Evolutionary conservation across 179 eudicot genomes (phyloP), one percentile per base, ranked within the genome.

Genomic region (Vitellaria paradoxa): DNA sequence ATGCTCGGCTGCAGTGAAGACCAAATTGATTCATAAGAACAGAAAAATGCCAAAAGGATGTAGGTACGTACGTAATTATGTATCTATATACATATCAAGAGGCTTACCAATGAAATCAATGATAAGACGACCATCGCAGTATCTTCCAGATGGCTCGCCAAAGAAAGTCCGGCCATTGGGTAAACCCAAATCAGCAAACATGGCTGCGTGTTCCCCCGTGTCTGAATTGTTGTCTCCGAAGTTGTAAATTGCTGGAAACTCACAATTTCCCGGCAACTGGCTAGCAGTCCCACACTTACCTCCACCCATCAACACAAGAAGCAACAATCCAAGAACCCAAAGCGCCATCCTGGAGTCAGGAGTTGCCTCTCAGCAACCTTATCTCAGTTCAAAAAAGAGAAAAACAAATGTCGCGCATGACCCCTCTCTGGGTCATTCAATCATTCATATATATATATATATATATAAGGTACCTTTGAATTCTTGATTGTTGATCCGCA

Each of bases 161-260:
- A 60, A 60, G 24, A 60, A 60, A n/a, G 64, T 60, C 18, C 20
- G 24, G 64, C 64, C 64, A 10, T 60, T 60, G 9, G 64, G 64
- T 10, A 60, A 20, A 60, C 24, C 64, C 64, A 60, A 1, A 20
- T 60, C 64, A 23, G 64, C 64, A 23, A n/a, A 60, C 64, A 60
- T 6, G 0, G 64, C 64, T 13, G 23, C 24, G 24, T n/a, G 64
- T 60, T 60, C 11, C 0, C 64, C 64, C 0, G 24, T 18, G 24
- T 60, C 64, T 7, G 64, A 60, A 20, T 60, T 60, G 64, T 60
- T 60, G 64, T 60, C 64, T 60, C 64, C 64, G 24, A 60, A n/a
- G 24, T 10, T 60, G 64, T n/a, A 60, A 5, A 60, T n/a, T 7
- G 64, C 64, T 60, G 64, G 64, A 60, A 60, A 60, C 11, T 23